Evolutionary conservation across 1,284 basidiomycete genomes (phyloP).

Genomic region (Rhodotorula sp.): DNA sequence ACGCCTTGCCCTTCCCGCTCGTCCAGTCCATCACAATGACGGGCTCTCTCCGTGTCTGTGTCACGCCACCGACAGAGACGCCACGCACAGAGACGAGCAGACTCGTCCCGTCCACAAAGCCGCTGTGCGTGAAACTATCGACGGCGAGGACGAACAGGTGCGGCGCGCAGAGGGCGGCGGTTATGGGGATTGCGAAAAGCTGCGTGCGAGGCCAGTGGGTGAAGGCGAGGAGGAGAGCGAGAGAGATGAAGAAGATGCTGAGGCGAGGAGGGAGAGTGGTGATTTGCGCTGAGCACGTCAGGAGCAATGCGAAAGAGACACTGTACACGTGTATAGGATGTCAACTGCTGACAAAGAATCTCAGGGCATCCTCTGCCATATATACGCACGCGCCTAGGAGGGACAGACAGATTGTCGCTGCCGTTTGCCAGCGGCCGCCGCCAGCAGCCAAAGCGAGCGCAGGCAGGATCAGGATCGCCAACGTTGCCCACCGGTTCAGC

Average conservation of each 20-base stretch:
- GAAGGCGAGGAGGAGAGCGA: background rate
- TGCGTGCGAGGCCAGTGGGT: background rate
- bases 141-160: conserved; percentile 46
- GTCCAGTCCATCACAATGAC: conserved; percentile 32
- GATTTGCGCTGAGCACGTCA: conserved; percentile 17
- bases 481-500: conserved; percentile 9
- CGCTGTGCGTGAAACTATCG: conserved; percentile 60
- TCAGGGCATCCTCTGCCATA: no score
- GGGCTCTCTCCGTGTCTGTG: conserved; percentile 51
- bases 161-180: conserved; percentile 9
- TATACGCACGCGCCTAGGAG: conserved; percentile 10
- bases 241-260: conserved; percentile 8
- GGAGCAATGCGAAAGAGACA: conserved; percentile 16
- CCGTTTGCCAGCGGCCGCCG: conserved; percentile 14
- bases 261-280: conserved; percentile 5
- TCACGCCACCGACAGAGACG: conserved; percentile 52
- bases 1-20: background rate
- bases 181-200: conserved; percentile 1
- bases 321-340: background rate
- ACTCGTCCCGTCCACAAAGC: conserved; percentile 52
- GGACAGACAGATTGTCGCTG: background rate
- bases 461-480: conserved; percentile 13
- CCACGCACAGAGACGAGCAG: conserved; percentile 67
- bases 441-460: conserved; percentile 4
- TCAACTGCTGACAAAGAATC: no score